phyloP scores from a whole-genome alignment of 2,329 filamentous ascomycete species.

The Phialophora verrucosa region DNA sequence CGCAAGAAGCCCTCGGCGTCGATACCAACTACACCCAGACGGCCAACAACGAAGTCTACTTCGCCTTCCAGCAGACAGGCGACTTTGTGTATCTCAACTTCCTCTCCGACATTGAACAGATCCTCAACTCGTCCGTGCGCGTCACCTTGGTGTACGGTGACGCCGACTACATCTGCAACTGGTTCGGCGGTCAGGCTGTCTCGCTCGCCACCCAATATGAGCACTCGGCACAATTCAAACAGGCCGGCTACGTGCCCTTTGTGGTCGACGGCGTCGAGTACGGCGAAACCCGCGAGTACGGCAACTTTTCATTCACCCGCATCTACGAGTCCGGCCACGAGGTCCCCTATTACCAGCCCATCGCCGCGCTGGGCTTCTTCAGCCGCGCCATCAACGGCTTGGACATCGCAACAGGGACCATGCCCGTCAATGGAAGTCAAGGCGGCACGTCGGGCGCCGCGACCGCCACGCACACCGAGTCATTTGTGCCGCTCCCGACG shows the following conservation, averaged over 20 bases:
- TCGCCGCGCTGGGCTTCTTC: slow-evolving; percentile 65
- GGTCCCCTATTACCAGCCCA: slow-evolving; percentile 66
- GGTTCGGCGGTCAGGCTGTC: slow-evolving; percentile 74
- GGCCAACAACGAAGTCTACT: slow-evolving; percentile 51
- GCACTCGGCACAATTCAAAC: slow-evolving; percentile 63
- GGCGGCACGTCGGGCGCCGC: slow-evolving; percentile 51
- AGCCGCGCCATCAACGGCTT: slow-evolving; percentile 63
- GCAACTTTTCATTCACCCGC: slow-evolving; percentile 72
- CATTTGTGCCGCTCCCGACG: slow-evolving; percentile 45
- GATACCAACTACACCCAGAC: slow-evolving; percentile 62
- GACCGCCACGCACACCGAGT: slow-evolving; percentile 54
- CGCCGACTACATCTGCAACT: slow-evolving; percentile 62
- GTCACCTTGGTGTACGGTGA: slow-evolving; percentile 75
- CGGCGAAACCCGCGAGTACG: slow-evolving; percentile 77
- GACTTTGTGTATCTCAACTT: slow-evolving; percentile 70
- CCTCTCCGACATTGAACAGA: slow-evolving; percentile 63
- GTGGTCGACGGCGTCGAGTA: slow-evolving; percentile 69
- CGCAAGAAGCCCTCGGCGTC: slow-evolving; percentile 65
- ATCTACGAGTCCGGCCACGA: slow-evolving; percentile 71
- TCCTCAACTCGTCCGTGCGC: slow-evolving; percentile 65
- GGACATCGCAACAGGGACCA: slow-evolving; percentile 60
- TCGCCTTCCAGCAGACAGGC: slow-evolving; percentile 58
- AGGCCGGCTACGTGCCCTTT: slow-evolving; percentile 74
- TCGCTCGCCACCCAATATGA: slow-evolving; percentile 64
- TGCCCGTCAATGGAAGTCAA: slow-evolving; percentile 41